Evolutionary conservation across 192 early-diverging fungal genomes (phyloP).

Genomic region (Coemansia sp.): DNA sequence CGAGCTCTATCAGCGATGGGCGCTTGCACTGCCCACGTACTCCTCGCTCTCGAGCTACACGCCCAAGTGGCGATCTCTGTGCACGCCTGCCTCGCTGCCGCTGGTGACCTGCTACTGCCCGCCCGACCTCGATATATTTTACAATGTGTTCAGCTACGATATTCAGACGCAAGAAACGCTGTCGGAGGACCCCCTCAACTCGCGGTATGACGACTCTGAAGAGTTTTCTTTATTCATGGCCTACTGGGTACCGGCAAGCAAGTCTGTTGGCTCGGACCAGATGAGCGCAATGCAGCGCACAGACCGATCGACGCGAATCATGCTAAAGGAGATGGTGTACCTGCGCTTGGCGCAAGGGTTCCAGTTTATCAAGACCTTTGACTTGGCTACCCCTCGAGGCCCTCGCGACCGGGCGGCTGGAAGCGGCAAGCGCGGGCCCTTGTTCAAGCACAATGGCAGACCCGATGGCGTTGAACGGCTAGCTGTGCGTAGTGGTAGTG

Average conservation of each 20-base stretch:
- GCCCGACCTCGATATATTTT: slow-evolving; percentile 61
- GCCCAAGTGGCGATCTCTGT: slow-evolving; percentile 86
- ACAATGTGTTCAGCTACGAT: slow-evolving; percentile 65
- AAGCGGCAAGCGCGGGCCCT: background rate
- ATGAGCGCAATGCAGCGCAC: slow-evolving; percentile 12
- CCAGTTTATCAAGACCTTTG: slow-evolving; percentile 69
- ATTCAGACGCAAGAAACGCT: slow-evolving; percentile 31
- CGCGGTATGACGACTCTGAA: slow-evolving; percentile 18
- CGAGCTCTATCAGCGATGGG: slow-evolving; percentile 78
- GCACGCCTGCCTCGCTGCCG: slow-evolving; percentile 91
- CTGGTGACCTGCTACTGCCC: slow-evolving; percentile 85
- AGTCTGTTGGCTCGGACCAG: background rate
- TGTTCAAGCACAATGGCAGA: slow-evolving; percentile 11
- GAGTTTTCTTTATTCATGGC: slow-evolving; percentile 43
- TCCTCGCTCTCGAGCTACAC: slow-evolving; percentile 57
- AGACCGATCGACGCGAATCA: slow-evolving; percentile 48
- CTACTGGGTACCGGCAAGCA: slow-evolving; percentile 2
- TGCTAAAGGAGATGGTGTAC: slow-evolving; percentile 81
- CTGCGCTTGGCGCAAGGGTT: slow-evolving; percentile 93
- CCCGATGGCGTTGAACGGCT: background rate
- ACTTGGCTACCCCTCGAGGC: background rate
- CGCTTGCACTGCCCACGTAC: slow-evolving; percentile 77
- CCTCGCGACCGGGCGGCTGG: background rate
- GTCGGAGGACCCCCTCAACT: slow-evolving; percentile 13
- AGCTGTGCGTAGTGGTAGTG: slow-evolving; percentile 2